These are phyloP conservation scores for Arabidopsis arenosa DNA, from an alignment of 345 rosid species.

Conservation along the genomic window DNA sequence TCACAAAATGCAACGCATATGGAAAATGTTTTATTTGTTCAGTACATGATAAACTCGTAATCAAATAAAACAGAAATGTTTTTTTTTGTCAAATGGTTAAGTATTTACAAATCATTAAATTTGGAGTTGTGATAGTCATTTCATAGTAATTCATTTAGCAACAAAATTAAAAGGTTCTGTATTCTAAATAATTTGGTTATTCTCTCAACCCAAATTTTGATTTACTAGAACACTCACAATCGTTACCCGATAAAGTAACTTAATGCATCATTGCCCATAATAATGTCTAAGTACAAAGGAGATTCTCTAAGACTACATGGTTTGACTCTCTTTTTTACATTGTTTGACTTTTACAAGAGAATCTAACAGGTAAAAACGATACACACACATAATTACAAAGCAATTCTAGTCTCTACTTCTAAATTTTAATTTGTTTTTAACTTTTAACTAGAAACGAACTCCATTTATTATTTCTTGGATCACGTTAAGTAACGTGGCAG, in stretches of 20 bases:
- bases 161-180: not conserved
- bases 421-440: not conserved
- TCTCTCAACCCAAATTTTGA: not conserved
- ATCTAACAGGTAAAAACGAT: slow-evolving; percentile 3
- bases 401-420: not conserved
- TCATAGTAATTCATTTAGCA: not conserved
- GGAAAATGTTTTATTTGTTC: not conserved
- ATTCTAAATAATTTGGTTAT: not conserved
- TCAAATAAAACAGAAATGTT: too few species aligned
- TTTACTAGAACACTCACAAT: not conserved
- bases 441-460: slow-evolving; percentile 9
- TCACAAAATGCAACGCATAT: not conserved
- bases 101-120: not conserved
- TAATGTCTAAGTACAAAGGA: slow-evolving; percentile 21
- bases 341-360: slow-evolving; percentile 26
- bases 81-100: not conserved
- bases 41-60: not conserved
- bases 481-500: slow-evolving; percentile 43
- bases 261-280: not conserved
- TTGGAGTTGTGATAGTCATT: not conserved
- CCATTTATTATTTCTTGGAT: slow-evolving; percentile 30
- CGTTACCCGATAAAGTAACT: not conserved
- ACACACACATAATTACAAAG: not conserved
- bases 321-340: slow-evolving; percentile 15
- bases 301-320: not conserved